Evolutionary conservation across 2,329 filamentous ascomycete genomes (phyloP).

Genomic region (Exophiala xenobiotica): DNA sequence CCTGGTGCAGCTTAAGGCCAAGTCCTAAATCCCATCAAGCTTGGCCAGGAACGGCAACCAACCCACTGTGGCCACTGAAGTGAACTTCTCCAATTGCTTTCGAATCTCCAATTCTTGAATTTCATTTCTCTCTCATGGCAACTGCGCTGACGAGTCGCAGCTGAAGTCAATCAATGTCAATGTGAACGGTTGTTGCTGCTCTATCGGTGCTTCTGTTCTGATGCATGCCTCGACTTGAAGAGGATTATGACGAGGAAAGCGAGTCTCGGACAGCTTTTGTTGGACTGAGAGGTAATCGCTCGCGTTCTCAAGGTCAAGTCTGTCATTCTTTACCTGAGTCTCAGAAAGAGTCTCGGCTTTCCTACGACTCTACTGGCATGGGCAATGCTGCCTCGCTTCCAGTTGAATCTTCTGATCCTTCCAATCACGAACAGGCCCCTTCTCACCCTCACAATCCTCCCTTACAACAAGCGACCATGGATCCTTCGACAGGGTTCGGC

Average conservation of each 20-base stretch:
- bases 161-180: background rate
- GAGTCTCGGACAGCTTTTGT: slow-evolving; percentile 50
- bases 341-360: background rate
- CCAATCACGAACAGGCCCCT: background rate
- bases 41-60: background rate
- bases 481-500: slow-evolving; percentile 14
- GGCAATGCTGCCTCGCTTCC: slow-evolving; percentile 5
- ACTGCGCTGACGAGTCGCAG: background rate
- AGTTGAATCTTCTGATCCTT: background rate
- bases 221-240: slow-evolving; percentile 33
- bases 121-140: too few species aligned
- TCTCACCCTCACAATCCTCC: background rate
- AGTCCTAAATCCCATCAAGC: too few species aligned
- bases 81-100: background rate
- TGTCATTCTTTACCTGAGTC: background rate
- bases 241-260: slow-evolving; percentile 33
- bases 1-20: too few species aligned
- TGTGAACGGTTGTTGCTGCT: background rate
- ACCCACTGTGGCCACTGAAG: background rate
- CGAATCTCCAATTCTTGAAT: background rate
- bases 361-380: slow-evolving; percentile 2
- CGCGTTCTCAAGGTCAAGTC: slow-evolving; percentile 18
- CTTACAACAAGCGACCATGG: background rate
- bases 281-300: slow-evolving; percentile 38
- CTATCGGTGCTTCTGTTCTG: slow-evolving; percentile 6